A percentile compares a stretch with the other conserved stretches of the same genome.
Conservation (phyloP, 805 yeast genomes). For the Yarrowia keelungensis region DNA sequence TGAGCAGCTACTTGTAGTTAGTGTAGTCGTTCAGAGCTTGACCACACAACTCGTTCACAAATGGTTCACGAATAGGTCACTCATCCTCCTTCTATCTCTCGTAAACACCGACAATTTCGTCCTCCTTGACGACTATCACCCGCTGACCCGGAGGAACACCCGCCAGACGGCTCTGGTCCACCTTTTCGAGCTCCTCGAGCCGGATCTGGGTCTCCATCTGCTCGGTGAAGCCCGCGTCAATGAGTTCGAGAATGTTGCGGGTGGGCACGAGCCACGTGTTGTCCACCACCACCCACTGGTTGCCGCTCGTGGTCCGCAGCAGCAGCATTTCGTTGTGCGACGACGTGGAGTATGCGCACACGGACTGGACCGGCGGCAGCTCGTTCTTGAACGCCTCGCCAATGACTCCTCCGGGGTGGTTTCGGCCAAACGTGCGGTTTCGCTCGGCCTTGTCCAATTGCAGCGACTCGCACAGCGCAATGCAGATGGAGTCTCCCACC, state of each 20-base stretch:
- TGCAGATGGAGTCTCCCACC: slow-evolving; percentile 77
- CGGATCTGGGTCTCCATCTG: slow-evolving; percentile 33
- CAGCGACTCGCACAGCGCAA: slow-evolving; percentile 74
- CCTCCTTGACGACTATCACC: slow-evolving; percentile 25
- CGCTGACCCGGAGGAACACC: slow-evolving; percentile 27
- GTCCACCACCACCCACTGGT: slow-evolving; percentile 37
- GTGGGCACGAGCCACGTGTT: slow-evolving; percentile 33
- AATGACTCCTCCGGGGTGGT: slow-evolving; percentile 93
- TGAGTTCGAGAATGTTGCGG: slow-evolving; percentile 27
- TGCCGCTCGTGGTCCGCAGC: slow-evolving; percentile 24
- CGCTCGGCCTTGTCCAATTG: slow-evolving; percentile 63
- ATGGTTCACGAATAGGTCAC: background rate
- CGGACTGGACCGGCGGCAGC: slow-evolving; percentile 36
- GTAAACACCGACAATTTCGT: slow-evolving; percentile 31
- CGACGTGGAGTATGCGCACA: slow-evolving; percentile 21
- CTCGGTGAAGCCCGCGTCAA: slow-evolving; percentile 34
- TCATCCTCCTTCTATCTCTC: slow-evolving; percentile 3
- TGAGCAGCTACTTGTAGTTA: background rate
- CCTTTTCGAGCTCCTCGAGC: slow-evolving; percentile 20
- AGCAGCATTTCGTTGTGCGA: slow-evolving; percentile 36
- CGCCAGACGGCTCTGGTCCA: slow-evolving; percentile 25
- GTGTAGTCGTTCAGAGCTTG: background rate
- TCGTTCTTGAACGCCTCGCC: slow-evolving; percentile 58
- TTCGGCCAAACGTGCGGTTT: slow-evolving; percentile 63
- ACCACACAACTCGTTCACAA: background rate